Evolutionary conservation across 805 yeast species (phyloP).

Genomic region (Nadsonia fulvescens): DNA sequence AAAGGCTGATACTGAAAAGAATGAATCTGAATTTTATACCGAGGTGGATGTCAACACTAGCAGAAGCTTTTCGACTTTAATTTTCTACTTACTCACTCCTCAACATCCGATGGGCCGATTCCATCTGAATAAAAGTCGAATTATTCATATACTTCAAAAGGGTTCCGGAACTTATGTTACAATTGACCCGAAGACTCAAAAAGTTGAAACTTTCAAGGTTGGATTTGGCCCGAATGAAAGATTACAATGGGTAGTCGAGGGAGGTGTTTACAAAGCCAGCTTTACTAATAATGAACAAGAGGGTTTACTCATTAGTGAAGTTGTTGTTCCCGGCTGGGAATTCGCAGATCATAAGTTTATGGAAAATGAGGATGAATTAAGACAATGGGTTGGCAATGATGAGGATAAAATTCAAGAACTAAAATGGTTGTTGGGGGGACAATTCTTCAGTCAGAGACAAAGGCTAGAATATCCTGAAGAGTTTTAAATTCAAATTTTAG

Average conservation of each 20-base stretch:
- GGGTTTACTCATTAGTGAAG: constrained; percentile 31
- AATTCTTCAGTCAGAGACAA: too few species aligned
- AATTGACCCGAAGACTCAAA: constrained; percentile 33
- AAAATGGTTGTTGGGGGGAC: too few species aligned
- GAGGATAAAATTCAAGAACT: too few species aligned
- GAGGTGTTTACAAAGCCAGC: constrained; percentile 40
- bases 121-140: constrained; percentile 33
- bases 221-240: constrained; percentile 36
- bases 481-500: too few species aligned
- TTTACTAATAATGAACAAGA: constrained; percentile 16
- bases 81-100: constrained; percentile 34
- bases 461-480: too few species aligned
- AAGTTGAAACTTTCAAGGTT: constrained; percentile 30
- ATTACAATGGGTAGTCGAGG: constrained; percentile 48
- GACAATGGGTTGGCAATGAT: too few species aligned
- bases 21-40: too few species aligned
- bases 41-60: too few species aligned
- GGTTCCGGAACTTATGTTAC: constrained; percentile 40
- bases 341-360: constrained; percentile 33
- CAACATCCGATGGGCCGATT: constrained; percentile 33
- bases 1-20: too few species aligned
- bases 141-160: constrained; percentile 34
- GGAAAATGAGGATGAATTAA: too few species aligned
- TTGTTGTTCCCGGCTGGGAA: constrained; percentile 46
- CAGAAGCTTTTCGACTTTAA: constrained; percentile 31